Conservation (phyloP, 1,284 basidiomycete genomes). For the Leccinum pachyderme region DNA sequence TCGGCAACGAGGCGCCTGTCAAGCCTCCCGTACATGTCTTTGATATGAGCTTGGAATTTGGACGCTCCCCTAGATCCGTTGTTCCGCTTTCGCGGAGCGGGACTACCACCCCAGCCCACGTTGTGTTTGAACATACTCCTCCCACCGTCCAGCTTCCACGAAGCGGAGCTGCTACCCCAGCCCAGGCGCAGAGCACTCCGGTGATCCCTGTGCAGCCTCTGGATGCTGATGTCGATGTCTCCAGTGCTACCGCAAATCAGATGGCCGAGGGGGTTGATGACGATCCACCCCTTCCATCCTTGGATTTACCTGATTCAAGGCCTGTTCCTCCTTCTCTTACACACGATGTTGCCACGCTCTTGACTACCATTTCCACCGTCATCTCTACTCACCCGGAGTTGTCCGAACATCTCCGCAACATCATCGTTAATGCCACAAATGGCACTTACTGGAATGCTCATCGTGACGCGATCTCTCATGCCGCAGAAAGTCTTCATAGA, state of each 20-base stretch:
- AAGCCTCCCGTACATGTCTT: slow-evolving; percentile 65
- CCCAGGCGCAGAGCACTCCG: slow-evolving; percentile 36
- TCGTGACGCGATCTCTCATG: slow-evolving; percentile 53
- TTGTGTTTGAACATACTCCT: neutral
- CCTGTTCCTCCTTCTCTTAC: slow-evolving; percentile 48
- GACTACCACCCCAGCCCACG: neutral
- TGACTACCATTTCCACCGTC: slow-evolving; percentile 51
- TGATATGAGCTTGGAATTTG: slow-evolving; percentile 38
- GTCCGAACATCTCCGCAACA: slow-evolving; percentile 60
- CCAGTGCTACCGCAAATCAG: slow-evolving; percentile 14
- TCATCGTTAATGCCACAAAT: slow-evolving; percentile 56
- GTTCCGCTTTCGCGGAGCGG: neutral
- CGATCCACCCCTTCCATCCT: slow-evolving; percentile 58
- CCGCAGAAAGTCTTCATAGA: slow-evolving; percentile 49
- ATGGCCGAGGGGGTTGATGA: slow-evolving; percentile 21
- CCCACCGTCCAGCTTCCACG: slow-evolving; percentile 10
- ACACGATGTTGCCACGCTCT: slow-evolving; percentile 59
- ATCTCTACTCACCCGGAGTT: slow-evolving; percentile 67
- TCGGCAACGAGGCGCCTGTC: slow-evolving; percentile 47
- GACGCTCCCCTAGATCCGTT: slow-evolving; percentile 14
- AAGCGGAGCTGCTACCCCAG: slow-evolving; percentile 28
- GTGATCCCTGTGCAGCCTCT: slow-evolving; percentile 27
- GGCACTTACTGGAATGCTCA: slow-evolving; percentile 68
- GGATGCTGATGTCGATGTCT: slow-evolving; percentile 12
- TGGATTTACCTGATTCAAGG: slow-evolving; percentile 36